Evolutionary conservation across 192 early-diverging fungal species (phyloP).

Genomic region (Rhizoclosmatium sp.): DNA sequence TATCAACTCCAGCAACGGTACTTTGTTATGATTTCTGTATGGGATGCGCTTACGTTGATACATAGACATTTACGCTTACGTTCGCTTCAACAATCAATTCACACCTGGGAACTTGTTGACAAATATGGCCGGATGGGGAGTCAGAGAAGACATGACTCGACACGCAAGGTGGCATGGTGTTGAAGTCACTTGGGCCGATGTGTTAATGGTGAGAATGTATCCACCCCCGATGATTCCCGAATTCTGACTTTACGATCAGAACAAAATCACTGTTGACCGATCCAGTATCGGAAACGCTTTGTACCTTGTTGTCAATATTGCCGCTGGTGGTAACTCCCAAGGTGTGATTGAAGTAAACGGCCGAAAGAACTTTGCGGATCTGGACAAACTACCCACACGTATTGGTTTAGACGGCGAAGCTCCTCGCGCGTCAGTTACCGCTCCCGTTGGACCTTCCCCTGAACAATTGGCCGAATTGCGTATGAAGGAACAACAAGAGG

Average conservation of each 20-base stretch:
- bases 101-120: conserved; percentile 48
- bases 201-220: conserved; percentile 14
- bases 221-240: not conserved
- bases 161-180: conserved; percentile 62
- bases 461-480: conserved; percentile 26
- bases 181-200: conserved; percentile 65
- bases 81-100: conserved; percentile 59
- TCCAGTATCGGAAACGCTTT: conserved; percentile 61
- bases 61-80: conserved; percentile 54
- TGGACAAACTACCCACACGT: conserved; percentile 41
- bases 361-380: conserved; percentile 56
- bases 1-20: conserved; percentile 12
- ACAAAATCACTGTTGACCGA: conserved; percentile 66
- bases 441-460: conserved; percentile 50
- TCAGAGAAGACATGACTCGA: conserved; percentile 56
- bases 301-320: conserved; percentile 60
- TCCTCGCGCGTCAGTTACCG: conserved; percentile 47
- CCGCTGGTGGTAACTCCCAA: conserved; percentile 46
- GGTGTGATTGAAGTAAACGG: conserved; percentile 42
- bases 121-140: conserved; percentile 60
- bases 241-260: conserved; percentile 45
- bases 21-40: not conserved
- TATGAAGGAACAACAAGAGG: conserved; percentile 38
- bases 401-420: conserved; percentile 35
- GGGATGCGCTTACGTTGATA: not conserved